These are phyloP conservation scores for Penium margaritaceum DNA, from an alignment of 139 green algal genomes.

Conservation along the genomic window DNA sequence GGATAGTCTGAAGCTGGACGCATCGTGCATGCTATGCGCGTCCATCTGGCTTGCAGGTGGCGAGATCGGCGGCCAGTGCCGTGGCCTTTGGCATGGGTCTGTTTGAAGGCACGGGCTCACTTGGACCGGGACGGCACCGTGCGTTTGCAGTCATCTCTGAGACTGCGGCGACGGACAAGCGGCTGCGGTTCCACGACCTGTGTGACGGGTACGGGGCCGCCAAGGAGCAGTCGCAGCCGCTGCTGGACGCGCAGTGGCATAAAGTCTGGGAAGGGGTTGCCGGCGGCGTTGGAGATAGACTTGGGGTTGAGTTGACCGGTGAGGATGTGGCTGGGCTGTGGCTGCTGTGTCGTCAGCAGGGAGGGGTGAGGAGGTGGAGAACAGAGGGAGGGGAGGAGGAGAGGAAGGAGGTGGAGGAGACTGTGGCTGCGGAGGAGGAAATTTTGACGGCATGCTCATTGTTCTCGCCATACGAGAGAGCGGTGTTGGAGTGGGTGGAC, in stretches of 20 bases:
- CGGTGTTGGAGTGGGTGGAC: conserved; percentile 36
- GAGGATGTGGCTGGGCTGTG: conserved; percentile 26
- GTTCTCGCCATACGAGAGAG: conserved; percentile 8
- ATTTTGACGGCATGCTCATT: conserved; percentile 4
- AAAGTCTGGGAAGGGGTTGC: not conserved
- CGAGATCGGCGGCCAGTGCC: conserved; percentile 23
- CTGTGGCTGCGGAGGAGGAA: not conserved
- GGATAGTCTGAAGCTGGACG: too few species aligned
- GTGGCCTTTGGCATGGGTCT: conserved; percentile 36
- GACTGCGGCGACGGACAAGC: conserved; percentile 7
- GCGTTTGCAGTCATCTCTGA: conserved; percentile 34
- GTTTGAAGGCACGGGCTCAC: conserved; percentile 15
- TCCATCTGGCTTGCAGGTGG: too few species aligned
- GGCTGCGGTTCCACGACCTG: conserved; percentile 31
- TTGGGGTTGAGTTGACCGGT: conserved; percentile 7
- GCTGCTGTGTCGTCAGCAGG: conserved; percentile 37
- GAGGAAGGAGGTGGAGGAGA: not conserved
- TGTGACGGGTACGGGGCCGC: conserved; percentile 10
- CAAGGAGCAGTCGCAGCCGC: conserved; percentile 18
- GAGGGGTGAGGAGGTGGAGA: conserved; percentile 5
- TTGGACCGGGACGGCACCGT: not conserved
- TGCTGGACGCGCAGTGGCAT: not conserved
- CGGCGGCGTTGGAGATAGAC: not conserved
- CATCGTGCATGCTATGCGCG: too few species aligned
- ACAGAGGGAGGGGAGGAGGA: not conserved